Conservation (phyloP, 805 yeast genomes). For the Jamesozyma lodderae region DNA sequence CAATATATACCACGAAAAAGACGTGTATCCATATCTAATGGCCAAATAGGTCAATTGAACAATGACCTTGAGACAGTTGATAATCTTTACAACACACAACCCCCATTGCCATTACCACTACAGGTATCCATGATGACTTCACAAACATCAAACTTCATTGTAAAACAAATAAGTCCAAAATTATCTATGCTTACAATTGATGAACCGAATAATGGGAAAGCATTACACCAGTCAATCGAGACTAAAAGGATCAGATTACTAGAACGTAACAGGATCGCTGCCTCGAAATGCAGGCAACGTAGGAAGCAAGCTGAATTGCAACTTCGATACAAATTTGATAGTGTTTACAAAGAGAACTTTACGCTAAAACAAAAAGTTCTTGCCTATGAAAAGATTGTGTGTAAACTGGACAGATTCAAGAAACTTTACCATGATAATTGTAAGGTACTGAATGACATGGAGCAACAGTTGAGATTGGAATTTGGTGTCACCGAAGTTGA, state of each 20-base stretch:
- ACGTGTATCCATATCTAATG: conserved; percentile 69
- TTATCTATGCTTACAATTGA: conserved; percentile 36
- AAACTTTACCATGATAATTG: conserved; percentile 5
- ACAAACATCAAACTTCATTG: background rate
- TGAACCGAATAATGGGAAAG: no score
- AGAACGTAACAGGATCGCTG: conserved; percentile 51
- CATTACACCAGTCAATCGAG: no score
- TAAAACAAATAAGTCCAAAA: background rate
- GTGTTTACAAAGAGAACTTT: conserved; percentile 36
- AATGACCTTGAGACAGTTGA: conserved; percentile 31
- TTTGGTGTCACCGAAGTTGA: conserved; percentile 4
- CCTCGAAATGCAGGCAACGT: conserved; percentile 51
- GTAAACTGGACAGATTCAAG: conserved; percentile 13
- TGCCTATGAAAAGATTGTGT: conserved; percentile 22
- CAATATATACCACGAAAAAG: no score
- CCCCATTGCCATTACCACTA: conserved; percentile 13
- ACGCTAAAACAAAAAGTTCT: conserved; percentile 28
- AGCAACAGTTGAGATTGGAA: conserved; percentile 10
- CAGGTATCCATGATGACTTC: no score
- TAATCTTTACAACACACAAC: conserved; percentile 29
- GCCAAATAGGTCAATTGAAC: conserved; percentile 70
- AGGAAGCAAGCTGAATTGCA: conserved; percentile 55
- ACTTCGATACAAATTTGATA: conserved; percentile 45
- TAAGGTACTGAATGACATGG: conserved; percentile 8
- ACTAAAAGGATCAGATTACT: conserved; percentile 45